phyloP scores from a whole-genome alignment of 768 basidiomycete genomes.

The Amanita thiersii region DNA sequence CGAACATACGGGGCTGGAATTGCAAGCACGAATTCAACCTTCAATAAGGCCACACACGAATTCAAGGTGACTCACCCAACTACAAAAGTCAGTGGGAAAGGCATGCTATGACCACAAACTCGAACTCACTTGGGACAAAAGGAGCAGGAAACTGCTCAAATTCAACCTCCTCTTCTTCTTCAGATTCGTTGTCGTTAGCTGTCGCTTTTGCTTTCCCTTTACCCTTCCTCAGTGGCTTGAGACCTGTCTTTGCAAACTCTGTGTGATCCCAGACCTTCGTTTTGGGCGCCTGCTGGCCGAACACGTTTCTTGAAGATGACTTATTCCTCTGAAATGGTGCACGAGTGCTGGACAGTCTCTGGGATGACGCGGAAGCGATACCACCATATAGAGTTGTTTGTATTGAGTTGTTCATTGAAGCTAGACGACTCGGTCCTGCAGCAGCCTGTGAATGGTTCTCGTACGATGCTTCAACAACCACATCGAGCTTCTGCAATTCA shows the following conservation, averaged over 20 bases:
- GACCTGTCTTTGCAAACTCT: slow-evolving; percentile 74
- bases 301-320: slow-evolving; percentile 33
- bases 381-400: slow-evolving; percentile 62
- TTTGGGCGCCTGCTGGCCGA: slow-evolving; percentile 52
- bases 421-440: slow-evolving; percentile 33
- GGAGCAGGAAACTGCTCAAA: slow-evolving; percentile 86
- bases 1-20: slow-evolving; percentile 6
- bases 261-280: slow-evolving; percentile 91
- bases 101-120: neutral
- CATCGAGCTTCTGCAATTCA: slow-evolving; percentile 47
- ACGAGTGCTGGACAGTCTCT: slow-evolving; percentile 24
- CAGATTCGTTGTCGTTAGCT: slow-evolving; percentile 39
- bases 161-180: slow-evolving; percentile 54
- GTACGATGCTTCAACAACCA: slow-evolving; percentile 41
- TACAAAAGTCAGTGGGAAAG: slow-evolving; percentile 16
- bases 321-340: slow-evolving; percentile 32
- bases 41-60: neutral
- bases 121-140: slow-evolving; percentile 52
- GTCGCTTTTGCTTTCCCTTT: slow-evolving; percentile 49
- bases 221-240: slow-evolving; percentile 37
- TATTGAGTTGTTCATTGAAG: slow-evolving; percentile 28
- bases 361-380: slow-evolving; percentile 35
- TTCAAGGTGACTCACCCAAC: slow-evolving; percentile 40
- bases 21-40: neutral
- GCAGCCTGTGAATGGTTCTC: slow-evolving; percentile 28